phyloP scores from a whole-genome alignment of 2,329 filamentous ascomycete genomes.

The Tympanopsis confertula region DNA sequence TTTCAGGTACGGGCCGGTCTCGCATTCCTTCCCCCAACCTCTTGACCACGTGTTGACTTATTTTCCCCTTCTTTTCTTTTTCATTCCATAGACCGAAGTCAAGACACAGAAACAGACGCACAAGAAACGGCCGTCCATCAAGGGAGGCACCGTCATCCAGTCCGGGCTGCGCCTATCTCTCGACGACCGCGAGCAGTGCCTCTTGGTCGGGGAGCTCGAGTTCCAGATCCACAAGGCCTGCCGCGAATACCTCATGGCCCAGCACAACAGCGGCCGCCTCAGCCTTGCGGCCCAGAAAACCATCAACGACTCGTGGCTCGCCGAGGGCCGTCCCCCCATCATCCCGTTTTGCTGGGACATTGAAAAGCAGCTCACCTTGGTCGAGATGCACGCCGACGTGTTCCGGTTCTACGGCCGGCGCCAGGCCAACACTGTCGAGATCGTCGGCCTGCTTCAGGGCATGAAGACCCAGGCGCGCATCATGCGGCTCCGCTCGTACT shows the following conservation, averaged over 20 bases:
- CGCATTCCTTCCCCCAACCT: not conserved
- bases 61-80: too few species aligned
- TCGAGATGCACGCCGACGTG: constrained; percentile 33
- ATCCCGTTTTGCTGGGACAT: constrained; percentile 46
- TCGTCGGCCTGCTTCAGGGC: constrained; percentile 34
- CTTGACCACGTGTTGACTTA: not conserved
- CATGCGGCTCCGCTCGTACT: constrained; percentile 42
- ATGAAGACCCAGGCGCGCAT: constrained; percentile 39
- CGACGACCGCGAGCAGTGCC: constrained; percentile 41
- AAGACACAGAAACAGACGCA: too few species aligned
- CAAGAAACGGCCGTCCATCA: too few species aligned
- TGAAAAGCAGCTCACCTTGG: constrained; percentile 46
- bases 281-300: constrained; percentile 36
- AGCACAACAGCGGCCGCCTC: constrained; percentile 43
- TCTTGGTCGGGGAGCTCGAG: constrained; percentile 48
- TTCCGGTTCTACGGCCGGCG: constrained; percentile 42
- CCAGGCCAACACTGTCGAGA: constrained; percentile 27
- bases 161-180: constrained; percentile 33
- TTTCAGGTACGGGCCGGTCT: too few species aligned
- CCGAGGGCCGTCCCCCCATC: constrained; percentile 39
- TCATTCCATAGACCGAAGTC: too few species aligned
- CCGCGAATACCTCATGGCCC: constrained; percentile 36
- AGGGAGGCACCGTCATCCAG: too few species aligned
- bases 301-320: constrained; percentile 36
- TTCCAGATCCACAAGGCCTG: constrained; percentile 38